These are phyloP conservation scores for Sporobolomyces phaffii DNA, from an alignment of 768 basidiomycete species.

Conservation along the genomic window DNA sequence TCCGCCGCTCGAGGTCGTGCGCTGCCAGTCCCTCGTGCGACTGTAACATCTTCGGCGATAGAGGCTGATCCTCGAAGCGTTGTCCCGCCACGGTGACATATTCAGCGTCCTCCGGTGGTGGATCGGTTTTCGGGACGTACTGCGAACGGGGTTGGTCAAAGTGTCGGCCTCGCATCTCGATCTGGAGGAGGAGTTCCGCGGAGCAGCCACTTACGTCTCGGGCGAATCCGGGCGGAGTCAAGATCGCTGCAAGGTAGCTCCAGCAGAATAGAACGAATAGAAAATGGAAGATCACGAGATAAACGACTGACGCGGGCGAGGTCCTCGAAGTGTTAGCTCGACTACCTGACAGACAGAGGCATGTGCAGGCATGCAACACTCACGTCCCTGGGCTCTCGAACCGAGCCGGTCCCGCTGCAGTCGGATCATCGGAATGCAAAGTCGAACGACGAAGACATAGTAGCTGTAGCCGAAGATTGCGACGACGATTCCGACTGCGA, in stretches of 20 bases:
- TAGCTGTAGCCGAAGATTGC: constrained; percentile 31
- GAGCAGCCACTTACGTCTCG: constrained; percentile 31
- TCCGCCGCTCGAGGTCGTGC: background rate
- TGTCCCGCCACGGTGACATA: constrained; percentile 24
- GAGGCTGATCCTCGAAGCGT: constrained; percentile 20
- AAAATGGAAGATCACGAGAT: constrained; percentile 33
- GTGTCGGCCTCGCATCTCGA: background rate
- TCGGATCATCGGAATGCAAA: constrained; percentile 31
- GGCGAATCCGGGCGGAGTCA: constrained; percentile 31
- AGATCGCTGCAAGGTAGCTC: constrained; percentile 22
- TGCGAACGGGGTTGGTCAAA: background rate
- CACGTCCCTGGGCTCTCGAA: constrained; percentile 16
- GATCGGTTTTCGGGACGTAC: constrained; percentile 30
- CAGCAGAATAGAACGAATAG: constrained; percentile 35
- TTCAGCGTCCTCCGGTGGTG: constrained; percentile 23
- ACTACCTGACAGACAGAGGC: no score
- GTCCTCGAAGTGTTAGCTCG: no score
- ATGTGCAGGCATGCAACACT: background rate
- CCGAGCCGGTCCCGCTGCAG: constrained; percentile 20
- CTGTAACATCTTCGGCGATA: background rate
- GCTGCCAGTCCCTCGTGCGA: background rate
- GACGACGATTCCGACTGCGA: constrained; percentile 28
- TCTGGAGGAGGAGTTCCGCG: no score
- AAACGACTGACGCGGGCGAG: constrained; percentile 17
- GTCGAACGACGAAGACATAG: constrained; percentile 35